Evolutionary conservation across 2,329 filamentous ascomycete species (phyloP).

Genomic region (Fusarium avenaceum): DNA sequence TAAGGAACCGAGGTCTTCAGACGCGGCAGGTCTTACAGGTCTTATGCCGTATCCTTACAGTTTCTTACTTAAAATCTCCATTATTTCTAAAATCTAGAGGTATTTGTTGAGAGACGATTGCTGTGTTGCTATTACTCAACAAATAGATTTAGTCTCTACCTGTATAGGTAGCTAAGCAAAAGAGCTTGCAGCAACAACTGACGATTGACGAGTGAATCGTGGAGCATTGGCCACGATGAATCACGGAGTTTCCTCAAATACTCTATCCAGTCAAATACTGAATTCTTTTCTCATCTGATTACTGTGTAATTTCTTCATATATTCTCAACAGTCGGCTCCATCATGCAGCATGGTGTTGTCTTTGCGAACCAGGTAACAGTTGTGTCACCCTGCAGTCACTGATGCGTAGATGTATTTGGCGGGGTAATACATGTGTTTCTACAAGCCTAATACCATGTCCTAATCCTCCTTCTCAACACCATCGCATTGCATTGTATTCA

Average conservation of each 20-base stretch:
- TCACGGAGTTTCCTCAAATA: too few species aligned
- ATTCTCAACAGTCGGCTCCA: background rate
- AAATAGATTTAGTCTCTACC: background rate
- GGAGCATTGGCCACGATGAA: background rate
- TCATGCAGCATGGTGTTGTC: background rate
- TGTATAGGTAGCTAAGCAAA: too few species aligned
- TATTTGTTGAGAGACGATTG: background rate
- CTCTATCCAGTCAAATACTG: background rate
- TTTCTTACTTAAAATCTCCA: too few species aligned
- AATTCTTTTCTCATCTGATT: background rate
- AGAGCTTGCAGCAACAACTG: background rate
- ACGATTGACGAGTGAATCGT: background rate
- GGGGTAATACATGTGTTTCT: constrained; percentile 23
- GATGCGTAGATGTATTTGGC: constrained; percentile 15
- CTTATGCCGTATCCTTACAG: too few species aligned
- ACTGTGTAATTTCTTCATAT: background rate
- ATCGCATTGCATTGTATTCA: constrained; percentile 9
- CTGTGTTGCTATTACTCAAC: background rate
- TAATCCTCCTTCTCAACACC: constrained; percentile 1
- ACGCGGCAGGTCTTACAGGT: too few species aligned
- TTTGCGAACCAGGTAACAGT: background rate
- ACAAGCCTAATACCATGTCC: constrained; percentile 1
- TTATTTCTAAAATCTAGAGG: too few species aligned
- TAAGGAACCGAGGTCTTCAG: too few species aligned
- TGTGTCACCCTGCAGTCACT: constrained; percentile 31